Percentiles rank a stretch among this genome's conserved stretches.
Conservation (phyloP, 1,284 basidiomycete genomes). For the Garcileccinum viscosum region DNA sequence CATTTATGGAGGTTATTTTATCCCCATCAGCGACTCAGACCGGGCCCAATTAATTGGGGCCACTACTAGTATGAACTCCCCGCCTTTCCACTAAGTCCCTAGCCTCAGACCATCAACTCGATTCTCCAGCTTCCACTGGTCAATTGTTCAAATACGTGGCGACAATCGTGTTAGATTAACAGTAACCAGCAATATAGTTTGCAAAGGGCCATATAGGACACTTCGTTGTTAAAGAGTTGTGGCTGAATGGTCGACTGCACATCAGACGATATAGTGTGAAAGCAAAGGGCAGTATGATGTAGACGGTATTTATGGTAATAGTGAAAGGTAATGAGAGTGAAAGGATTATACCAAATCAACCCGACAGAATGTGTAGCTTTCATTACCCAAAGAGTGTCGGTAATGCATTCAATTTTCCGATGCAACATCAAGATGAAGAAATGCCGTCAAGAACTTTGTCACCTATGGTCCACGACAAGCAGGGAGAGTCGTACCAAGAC, state of each 20-base stretch:
- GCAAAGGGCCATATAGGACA: not conserved
- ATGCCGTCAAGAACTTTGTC: not conserved
- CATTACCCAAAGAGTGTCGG: not conserved
- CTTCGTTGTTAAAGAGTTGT: not conserved
- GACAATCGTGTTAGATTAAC: not conserved
- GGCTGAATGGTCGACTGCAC: not conserved
- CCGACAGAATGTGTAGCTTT: no score
- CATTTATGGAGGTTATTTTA: no score
- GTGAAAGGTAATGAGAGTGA: not conserved
- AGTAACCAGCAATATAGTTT: not conserved
- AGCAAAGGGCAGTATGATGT: not conserved
- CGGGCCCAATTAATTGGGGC: no score
- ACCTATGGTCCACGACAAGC: not conserved
- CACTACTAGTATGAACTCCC: no score
- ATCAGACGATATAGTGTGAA: not conserved
- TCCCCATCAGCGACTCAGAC: no score
- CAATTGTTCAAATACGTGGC: not conserved
- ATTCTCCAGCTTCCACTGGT: no score
- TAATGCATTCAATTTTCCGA: not conserved
- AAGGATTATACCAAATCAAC: not conserved
- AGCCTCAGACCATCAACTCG: no score
- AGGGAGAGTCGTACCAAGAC: not conserved
- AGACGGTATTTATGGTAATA: not conserved
- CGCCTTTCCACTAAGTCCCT: no score
- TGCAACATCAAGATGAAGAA: no score